Conservation (phyloP, 805 yeast genomes). For the Wickerhamiella brachini region DNA sequence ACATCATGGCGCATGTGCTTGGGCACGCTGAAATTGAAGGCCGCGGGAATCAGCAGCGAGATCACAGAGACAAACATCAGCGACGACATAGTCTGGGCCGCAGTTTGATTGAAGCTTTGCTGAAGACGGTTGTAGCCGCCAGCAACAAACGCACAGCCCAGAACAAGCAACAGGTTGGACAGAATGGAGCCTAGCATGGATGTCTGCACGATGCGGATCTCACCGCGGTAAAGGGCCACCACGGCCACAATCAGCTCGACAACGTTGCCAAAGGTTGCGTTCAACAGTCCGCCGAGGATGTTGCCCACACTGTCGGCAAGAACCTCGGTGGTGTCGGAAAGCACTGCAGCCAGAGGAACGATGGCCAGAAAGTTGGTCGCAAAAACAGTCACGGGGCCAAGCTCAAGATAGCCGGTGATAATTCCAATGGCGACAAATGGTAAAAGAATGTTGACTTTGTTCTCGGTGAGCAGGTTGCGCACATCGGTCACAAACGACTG, state of each 20-base stretch:
- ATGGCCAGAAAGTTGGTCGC: slow-evolving; percentile 75
- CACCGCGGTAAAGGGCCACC: slow-evolving; percentile 75
- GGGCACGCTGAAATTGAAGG: slow-evolving; percentile 59
- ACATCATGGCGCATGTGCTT: slow-evolving; percentile 34
- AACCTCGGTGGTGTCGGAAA: slow-evolving; percentile 90
- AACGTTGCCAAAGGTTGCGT: slow-evolving; percentile 96
- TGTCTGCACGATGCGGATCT: slow-evolving; percentile 89
- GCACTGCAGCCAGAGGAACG: slow-evolving; percentile 78
- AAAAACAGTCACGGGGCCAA: slow-evolving; percentile 46
- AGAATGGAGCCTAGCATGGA: slow-evolving; percentile 92
- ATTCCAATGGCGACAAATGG: slow-evolving; percentile 85
- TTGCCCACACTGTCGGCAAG: slow-evolving; percentile 78
- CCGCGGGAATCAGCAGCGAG: slow-evolving; percentile 87
- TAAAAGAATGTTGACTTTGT: slow-evolving; percentile 50
- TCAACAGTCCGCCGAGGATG: slow-evolving; percentile 83
- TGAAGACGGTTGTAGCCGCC: slow-evolving; percentile 83
- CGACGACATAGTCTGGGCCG: slow-evolving; percentile 95
- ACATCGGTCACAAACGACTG: background rate
- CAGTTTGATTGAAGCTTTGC: slow-evolving; percentile 87
- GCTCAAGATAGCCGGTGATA: slow-evolving; percentile 45
- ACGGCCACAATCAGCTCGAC: slow-evolving; percentile 91
- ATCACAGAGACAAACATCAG: slow-evolving; percentile 82
- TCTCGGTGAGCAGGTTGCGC: slow-evolving; percentile 8
- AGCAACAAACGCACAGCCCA: slow-evolving; percentile 89
- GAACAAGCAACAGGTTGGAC: slow-evolving; percentile 73